Evolutionary conservation across 1,139 yeast genomes (phyloP), one percentile per base, ranked within the genome.

Genomic region (Kodamaea fungicola): DNA sequence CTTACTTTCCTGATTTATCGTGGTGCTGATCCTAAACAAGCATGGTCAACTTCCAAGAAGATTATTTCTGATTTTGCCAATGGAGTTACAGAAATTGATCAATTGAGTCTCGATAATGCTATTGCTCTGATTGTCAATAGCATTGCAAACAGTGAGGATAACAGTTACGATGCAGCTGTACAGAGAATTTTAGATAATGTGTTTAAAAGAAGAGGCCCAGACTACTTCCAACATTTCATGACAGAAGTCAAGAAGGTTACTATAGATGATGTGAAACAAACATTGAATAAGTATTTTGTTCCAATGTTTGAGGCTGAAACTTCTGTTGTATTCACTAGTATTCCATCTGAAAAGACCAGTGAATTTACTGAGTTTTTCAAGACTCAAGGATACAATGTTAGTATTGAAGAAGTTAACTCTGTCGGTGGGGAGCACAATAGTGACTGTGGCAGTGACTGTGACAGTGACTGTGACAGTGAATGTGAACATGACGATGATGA

Each of bases 21-120:
- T 46, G 96, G 95, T 10, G 77, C 96, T 0, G 97, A 94, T 58
- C 79, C 85, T 1, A 71, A 77, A 39, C 78, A 80, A 47, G 89
- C 95, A 4, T 80, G 83, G 64, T 57, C 64, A 12, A 82, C 78
- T 12, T 90, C 89, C 7, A 77, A 78, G 46, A 63, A 73, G 29
- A 80, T 88, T 41, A 83, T 89, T n/a, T 61, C 68, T 2, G 81
- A 75, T 30, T 77, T 73, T 50, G 82, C 80, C 1, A 50, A 52
- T 35, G 95, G 88, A 1, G 58, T 49, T 5, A 52, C 62, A 2
- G 57, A 61, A 22, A 71, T 90, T 49, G 95, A 87, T 39, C 59
- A 62, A 8, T 66, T 76, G 34, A 64, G 76, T 44, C 64, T 88
- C 27, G 80, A 81, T 46, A 90, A 88, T 44, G 83, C 96, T 2